Evolutionary conservation across 2,329 filamentous ascomycete genomes (phyloP), one percentile per base, ranked within the genome.

Genomic region (Colletotrichum spinosum): DNA sequence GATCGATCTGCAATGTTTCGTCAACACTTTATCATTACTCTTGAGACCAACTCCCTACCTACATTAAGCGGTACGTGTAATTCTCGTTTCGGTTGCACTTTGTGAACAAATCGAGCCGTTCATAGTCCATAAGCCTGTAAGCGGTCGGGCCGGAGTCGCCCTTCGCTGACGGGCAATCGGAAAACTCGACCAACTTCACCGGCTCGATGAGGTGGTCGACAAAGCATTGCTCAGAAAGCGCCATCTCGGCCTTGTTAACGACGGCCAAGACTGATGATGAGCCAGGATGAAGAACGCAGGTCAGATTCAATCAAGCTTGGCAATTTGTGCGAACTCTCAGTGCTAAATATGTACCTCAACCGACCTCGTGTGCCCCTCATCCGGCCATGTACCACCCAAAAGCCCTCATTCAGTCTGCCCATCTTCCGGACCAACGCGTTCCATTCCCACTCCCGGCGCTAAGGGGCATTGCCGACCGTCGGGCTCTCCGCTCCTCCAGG

Each of bases 331-430:
- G 25, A 25, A 25, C 4, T 25, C 25, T 25, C 25, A 25, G 25
- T 25, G 25, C 25, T 25, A 25, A 25, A 25, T 25, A 25, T 25
- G 25, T 25, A 25, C 25, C 25, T 25, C 25, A 25, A 25, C 25
- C 25, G 25, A 4, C 4, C 25, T 25, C 25, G 25, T 25, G 4
- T 25, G 25, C 25, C 25, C 25, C 25, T 25, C 50, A 53, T 34
- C 34, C 38, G 50, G 49, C 49, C 17, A 53, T 53, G 50, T 53
- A 53, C 50, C 25, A 25, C 35, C 37, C 48, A 4, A 51, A 8
- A 1, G 25, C 25, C 25, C 25, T 25, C 25, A 25, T 25, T n/a
- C 2, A 51, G 8, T 51, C 9, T n/a, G 48, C 48, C 48, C 13
- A 51, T n/a, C 12, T 15, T 53, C 12, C 17, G 35, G 38, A 35